Evolutionary conservation across 106 monocot genomes (phyloP).

Genomic region (Alisma plantagoaquatica): DNA sequence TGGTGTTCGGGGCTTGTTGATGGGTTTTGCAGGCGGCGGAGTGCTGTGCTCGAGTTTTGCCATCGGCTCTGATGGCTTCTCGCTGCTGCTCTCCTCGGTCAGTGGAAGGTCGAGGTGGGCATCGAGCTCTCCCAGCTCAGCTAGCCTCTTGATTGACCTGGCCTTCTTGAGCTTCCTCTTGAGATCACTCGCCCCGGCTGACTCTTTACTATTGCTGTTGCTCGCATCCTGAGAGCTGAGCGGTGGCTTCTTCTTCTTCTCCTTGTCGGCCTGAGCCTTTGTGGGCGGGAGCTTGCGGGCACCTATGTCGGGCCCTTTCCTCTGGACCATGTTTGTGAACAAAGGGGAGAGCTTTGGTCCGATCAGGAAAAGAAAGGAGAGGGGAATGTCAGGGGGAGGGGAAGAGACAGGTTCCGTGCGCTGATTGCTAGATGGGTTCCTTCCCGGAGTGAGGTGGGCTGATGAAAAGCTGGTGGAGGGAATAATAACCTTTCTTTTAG

Average conservation of each 20-base stretch:
- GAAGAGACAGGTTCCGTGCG: too few relatives aligned
- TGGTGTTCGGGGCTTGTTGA: background rate
- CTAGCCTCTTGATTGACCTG: slow-evolving; percentile 10
- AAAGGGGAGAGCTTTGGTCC: too few relatives aligned
- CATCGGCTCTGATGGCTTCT: background rate
- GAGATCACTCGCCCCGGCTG: background rate
- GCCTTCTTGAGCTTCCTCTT: slow-evolving; percentile 16
- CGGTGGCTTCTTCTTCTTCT: slow-evolving; percentile 2
- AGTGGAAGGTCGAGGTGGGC: slow-evolving; percentile 5
- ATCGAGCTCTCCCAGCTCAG: slow-evolving; percentile 8
- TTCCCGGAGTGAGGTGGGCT: too few relatives aligned
- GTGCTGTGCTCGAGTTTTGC: too few relatives aligned
- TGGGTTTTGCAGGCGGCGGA: too few relatives aligned
- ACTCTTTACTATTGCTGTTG: background rate
- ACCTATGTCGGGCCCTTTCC: slow-evolving; percentile 1
- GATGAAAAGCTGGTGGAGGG: too few relatives aligned
- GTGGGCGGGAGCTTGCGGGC: background rate
- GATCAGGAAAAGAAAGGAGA: too few relatives aligned
- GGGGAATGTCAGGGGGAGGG: too few relatives aligned
- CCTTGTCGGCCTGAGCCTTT: background rate
- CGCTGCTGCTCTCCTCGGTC: background rate
- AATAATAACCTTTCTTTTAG: too few relatives aligned
- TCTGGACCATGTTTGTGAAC: slow-evolving; percentile 12
- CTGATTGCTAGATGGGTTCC: too few relatives aligned
- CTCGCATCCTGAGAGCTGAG: background rate